Base-by-base conservation (phyloP, 768 basidiomycete species). In the Auriscalpium vulgare region DNA sequence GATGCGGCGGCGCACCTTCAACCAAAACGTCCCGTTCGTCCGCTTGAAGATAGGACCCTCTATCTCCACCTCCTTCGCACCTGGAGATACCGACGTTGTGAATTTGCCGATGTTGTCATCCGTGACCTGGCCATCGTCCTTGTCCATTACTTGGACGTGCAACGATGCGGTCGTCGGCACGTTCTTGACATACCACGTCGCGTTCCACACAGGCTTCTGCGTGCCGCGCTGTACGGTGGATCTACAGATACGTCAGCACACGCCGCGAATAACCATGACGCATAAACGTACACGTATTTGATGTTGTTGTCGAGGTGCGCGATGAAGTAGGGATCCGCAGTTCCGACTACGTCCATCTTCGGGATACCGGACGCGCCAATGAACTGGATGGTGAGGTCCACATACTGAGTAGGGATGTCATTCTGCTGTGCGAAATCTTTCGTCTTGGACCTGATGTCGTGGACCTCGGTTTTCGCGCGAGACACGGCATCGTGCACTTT, bases 161-260 rank as follows among this genome's bases (percentile, higher is more conserved):
- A 91, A 68, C 23, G 71, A 74, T 8, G 87, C 87, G n/a, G 72
- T 76, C 5, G 65, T 67, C 0, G 88, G 88, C 13, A 90, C 87
- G 63, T 87, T 88, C 69, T 82, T 85, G 59, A 90, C 69, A 37
- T 72, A 70, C 88, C 88, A 90, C 9, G 74, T 59, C 64, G 88
- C 88, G 62, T 91, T 85, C 88, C 88, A 90, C 17, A 87, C 82
- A 0, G 88, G 88, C 0, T 71, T 61, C 17, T 82, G 67, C 8
- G 81, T 83, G 47, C 80, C 72, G 11, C 68, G 53, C 61, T 85
- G 75, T 10, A 90, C 83, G 0, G 82, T 79, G 0, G 88, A 90
- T 44, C 88, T 90, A 58, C 10, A 44, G 14, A 1, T 53, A 50
- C 8, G 56, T 23, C 1, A 51, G 48, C n/a, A 38, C 11, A 40